Conservation (phyloP, 2,329 filamentous ascomycete species). For the Colletotrichum sp. region DNA sequence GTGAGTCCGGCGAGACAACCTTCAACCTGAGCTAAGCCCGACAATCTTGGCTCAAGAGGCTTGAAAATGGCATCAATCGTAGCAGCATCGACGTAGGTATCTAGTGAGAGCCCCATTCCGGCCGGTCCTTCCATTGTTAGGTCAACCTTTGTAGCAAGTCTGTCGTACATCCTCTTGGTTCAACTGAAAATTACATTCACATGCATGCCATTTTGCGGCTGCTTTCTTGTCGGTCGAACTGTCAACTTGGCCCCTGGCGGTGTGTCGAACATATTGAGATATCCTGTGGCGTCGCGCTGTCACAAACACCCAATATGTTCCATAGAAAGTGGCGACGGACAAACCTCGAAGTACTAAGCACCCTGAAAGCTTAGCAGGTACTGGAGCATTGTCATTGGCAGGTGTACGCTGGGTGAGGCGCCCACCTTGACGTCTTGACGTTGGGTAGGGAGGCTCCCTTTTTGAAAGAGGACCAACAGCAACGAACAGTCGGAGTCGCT, state of each 20-base stretch:
- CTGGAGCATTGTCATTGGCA: neutral
- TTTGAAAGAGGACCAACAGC: neutral
- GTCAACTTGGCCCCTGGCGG: no score
- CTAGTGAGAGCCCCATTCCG: no score
- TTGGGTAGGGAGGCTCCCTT: neutral
- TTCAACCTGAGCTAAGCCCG: no score
- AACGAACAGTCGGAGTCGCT: neutral
- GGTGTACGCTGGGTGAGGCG: neutral
- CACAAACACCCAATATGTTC: no score
- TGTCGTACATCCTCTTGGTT: neutral
- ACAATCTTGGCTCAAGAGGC: no score
- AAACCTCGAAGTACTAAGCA: no score
- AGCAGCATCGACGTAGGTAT: neutral
- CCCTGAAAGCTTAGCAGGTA: no score
- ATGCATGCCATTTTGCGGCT: neutral
- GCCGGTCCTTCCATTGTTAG: neutral
- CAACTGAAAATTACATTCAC: neutral
- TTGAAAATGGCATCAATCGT: no score
- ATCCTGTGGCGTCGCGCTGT: no score
- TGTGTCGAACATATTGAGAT: no score
- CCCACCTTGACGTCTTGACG: neutral
- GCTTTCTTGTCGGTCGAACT: no score
- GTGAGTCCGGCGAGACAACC: neutral
- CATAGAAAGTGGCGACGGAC: no score
- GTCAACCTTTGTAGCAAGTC: neutral